Evolutionary conservation across 2,329 filamentous ascomycete species (phyloP).

Genomic region (Aspergillus sp.): DNA sequence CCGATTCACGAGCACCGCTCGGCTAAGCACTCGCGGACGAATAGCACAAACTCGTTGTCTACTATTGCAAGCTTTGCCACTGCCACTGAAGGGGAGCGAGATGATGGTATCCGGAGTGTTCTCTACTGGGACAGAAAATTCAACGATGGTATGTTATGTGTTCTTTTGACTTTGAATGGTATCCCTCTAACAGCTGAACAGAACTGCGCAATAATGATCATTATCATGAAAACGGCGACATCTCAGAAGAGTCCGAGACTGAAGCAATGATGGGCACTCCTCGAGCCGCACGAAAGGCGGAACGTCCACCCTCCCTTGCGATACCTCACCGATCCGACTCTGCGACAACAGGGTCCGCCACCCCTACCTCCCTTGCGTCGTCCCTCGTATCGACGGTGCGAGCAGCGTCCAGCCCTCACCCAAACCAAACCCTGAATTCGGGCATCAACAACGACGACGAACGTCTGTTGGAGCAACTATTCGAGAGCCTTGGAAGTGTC

Average conservation of each 20-base stretch:
- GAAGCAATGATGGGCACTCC: slow-evolving; percentile 17
- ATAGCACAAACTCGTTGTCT: slow-evolving; percentile 57
- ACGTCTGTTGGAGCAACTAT: slow-evolving; percentile 52
- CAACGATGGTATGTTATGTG: slow-evolving; percentile 25
- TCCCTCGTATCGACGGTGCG: slow-evolving; percentile 37
- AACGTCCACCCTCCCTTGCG: slow-evolving; percentile 9
- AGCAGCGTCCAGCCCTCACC: slow-evolving; percentile 25
- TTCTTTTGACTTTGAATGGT: no score
- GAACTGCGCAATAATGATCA: slow-evolving; percentile 22
- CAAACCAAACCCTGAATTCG: slow-evolving; percentile 12
- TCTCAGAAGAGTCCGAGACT: slow-evolving; percentile 9
- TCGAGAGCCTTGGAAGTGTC: slow-evolving; percentile 46
- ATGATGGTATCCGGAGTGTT: slow-evolving; percentile 38
- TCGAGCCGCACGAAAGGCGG: slow-evolving; percentile 6
- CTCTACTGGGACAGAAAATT: slow-evolving; percentile 35
- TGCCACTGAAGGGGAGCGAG: slow-evolving; percentile 49
- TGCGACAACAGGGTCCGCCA: slow-evolving; percentile 22
- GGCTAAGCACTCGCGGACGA: slow-evolving; percentile 43
- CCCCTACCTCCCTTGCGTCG: slow-evolving; percentile 25
- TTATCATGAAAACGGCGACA: slow-evolving; percentile 12
- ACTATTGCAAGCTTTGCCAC: slow-evolving; percentile 61
- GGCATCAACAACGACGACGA: slow-evolving; percentile 51
- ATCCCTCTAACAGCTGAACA: slow-evolving; percentile 8
- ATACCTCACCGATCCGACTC: slow-evolving; percentile 21
- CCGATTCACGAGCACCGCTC: slow-evolving; percentile 17